Percentiles rank a stretch among this genome's conserved stretches.
Evolutionary conservation across 2,329 filamentous ascomycete species (phyloP).

Genomic region (Aureobasidium sp.): DNA sequence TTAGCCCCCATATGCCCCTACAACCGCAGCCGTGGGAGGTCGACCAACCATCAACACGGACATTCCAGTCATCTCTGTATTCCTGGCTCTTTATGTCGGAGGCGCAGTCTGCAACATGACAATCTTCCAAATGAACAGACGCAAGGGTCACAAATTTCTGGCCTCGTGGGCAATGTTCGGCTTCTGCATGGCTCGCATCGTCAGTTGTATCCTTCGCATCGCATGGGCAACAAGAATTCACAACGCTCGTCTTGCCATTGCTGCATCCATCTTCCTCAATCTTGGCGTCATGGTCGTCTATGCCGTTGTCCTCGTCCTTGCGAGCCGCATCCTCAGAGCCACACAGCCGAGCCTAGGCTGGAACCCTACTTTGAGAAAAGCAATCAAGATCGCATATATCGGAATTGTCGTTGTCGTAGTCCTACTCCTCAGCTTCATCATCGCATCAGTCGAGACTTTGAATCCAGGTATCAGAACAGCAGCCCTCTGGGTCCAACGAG

Average conservation of each 20-base stretch:
- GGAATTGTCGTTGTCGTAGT: conserved; percentile 26
- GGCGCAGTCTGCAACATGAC: conserved; percentile 46
- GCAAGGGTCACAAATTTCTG: conserved; percentile 46
- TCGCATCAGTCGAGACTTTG: conserved; percentile 34
- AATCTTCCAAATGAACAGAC: conserved; percentile 44
- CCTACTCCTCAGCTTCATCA: conserved; percentile 32
- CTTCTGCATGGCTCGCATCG: conserved; percentile 49
- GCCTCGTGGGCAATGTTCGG: conserved; percentile 44
- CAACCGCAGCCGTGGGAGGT: conserved; percentile 41
- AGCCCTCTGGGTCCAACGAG: conserved; percentile 13
- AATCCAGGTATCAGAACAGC: conserved; percentile 8
- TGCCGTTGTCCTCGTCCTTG: conserved; percentile 34
- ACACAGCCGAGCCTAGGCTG: conserved; percentile 29
- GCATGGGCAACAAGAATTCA: conserved; percentile 33
- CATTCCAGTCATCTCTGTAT: conserved; percentile 45
- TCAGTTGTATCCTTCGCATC: conserved; percentile 43
- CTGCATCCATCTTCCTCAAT: conserved; percentile 35
- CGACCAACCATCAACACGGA: conserved; percentile 39
- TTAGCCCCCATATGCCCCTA: conserved; percentile 30
- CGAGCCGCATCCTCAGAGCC: conserved; percentile 25
- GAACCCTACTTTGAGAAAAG: conserved; percentile 26
- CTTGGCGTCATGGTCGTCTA: conserved; percentile 36
- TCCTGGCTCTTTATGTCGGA: conserved; percentile 45
- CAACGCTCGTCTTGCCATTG: conserved; percentile 33
- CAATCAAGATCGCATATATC: background rate